Conservation (phyloP, 1,139 yeast species). For the Yamadazyma blattariae region DNA sequence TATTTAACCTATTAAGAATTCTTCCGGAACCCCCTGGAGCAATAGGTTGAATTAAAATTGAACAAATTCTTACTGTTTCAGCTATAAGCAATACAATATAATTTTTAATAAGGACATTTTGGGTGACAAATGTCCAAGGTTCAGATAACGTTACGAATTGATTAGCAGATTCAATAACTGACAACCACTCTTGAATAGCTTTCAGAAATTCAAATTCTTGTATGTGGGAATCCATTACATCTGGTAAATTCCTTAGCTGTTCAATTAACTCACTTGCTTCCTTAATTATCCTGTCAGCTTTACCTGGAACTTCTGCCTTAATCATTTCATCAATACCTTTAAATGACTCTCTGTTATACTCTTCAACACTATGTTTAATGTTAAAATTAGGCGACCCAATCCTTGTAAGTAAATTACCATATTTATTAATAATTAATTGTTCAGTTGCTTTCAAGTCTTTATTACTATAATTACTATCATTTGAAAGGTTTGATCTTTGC, state of each 20-base stretch:
- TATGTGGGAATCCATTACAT: constrained; percentile 41
- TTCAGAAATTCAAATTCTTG: constrained; percentile 51
- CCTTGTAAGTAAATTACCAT: constrained; percentile 75
- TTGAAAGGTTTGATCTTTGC: constrained; percentile 70
- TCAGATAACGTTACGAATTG: constrained; percentile 54
- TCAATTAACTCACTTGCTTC: constrained; percentile 18
- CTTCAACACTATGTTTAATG: constrained; percentile 44
- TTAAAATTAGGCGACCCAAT: constrained; percentile 70
- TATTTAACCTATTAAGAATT: constrained; percentile 59
- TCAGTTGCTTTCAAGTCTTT: constrained; percentile 54
- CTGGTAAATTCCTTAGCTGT: constrained; percentile 20
- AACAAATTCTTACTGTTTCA: constrained; percentile 66
- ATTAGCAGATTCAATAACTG: constrained; percentile 60
- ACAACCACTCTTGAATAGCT: constrained; percentile 66
- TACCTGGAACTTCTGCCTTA: constrained; percentile 10
- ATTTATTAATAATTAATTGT: constrained; percentile 72
- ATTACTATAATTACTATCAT: constrained; percentile 78
- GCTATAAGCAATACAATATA: constrained; percentile 60
- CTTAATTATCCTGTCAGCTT: constrained; percentile 15
- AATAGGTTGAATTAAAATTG: constrained; percentile 68
- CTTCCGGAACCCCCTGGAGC: constrained; percentile 61
- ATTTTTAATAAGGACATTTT: constrained; percentile 33
- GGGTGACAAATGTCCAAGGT: constrained; percentile 53
- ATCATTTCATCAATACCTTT: constrained; percentile 24
- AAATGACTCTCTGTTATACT: constrained; percentile 17